Evolutionary conservation across 31 red algal genomes (phyloP), one percentile per base, ranked within the genome.

Genomic region (Bonnemaisonia californica): DNA sequence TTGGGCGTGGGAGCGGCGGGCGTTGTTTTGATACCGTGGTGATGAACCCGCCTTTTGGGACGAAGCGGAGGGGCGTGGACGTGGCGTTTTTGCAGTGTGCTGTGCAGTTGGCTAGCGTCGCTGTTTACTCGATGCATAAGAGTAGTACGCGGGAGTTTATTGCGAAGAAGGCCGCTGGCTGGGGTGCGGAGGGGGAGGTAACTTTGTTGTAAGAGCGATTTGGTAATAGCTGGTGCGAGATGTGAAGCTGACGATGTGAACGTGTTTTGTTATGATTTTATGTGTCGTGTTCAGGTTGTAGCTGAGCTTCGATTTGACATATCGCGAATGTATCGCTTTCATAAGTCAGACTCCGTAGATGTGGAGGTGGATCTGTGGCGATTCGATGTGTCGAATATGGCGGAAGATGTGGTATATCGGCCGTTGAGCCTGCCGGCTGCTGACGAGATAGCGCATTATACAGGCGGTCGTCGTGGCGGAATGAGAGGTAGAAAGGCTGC

Each of bases 11-110:
- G 35, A 12, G 65, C 32, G 12, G 36, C 8, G 32, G 37, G 16
- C 12, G 11, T 26, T 24, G 71, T 9, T 61, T 92, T 51, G 95
- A 98, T 71, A 78, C 72, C 4, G 92, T 94, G 51, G 56, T 98
- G 51, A 82, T 92, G 76, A 98, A 98, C 54, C 92, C 95, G 27
- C 95, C 95, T 61, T 98, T 98, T 88, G 95, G 95, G n/a, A 98
- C 95, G 42, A 85, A 89, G 54, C 69, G 64, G 16, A 69, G 57
- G 22, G 87, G 87, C 59, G 72, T 83, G 13, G 95, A 98, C 54
- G 29, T 93, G 28, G 76, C 67, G 11, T 98, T 98, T 73, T 55
- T 95, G n/a, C 74, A 81, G 32, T 51, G 47, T 16, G 95, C 95
- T 26, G 36, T 80, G 28, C 67, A 54, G 2, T 1, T 92, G 1